Conservation (phyloP, 805 yeast species). For the Starmerella bombicola region DNA sequence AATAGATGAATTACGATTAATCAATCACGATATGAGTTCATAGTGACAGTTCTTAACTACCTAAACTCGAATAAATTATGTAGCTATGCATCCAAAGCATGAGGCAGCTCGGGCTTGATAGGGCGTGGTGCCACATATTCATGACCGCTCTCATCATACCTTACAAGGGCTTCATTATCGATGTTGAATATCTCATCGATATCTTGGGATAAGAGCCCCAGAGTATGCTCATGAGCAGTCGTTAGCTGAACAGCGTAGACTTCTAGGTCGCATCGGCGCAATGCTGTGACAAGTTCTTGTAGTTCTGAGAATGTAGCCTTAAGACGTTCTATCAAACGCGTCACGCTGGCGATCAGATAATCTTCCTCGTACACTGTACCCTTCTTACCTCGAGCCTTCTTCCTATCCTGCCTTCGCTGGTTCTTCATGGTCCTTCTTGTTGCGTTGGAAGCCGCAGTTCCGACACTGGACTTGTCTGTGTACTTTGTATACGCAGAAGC, state of each 20-base stretch:
- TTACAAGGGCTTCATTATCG: conserved; percentile 75
- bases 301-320: conserved; percentile 67
- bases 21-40: no score
- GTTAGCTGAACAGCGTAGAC: conserved; percentile 79
- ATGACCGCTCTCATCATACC: conserved; percentile 80
- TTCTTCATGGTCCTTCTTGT: conserved; percentile 86
- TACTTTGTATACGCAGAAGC: conserved; percentile 91
- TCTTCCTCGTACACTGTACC: conserved; percentile 97
- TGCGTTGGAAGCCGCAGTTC: conserved; percentile 94
- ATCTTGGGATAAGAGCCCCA: conserved; percentile 44
- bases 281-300: conserved; percentile 54
- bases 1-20: no score
- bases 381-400: conserved; percentile 91
- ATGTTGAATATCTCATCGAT: conserved; percentile 66
- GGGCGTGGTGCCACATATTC: conserved; percentile 47
- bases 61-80: not conserved
- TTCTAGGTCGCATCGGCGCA: conserved; percentile 56
- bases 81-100: not conserved
- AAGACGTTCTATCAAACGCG: conserved; percentile 75
- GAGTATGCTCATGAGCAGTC: conserved; percentile 46
- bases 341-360: conserved; percentile 75
- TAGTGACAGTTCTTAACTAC: no score
- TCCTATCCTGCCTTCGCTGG: conserved; percentile 87
- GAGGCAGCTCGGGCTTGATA: conserved; percentile 16
- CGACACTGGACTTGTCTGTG: conserved; percentile 80